Percentiles rank a stretch among this genome's conserved stretches.
phyloP scores from a whole-genome alignment of 2,329 filamentous ascomycete species.

The Fusarium robinianum region DNA sequence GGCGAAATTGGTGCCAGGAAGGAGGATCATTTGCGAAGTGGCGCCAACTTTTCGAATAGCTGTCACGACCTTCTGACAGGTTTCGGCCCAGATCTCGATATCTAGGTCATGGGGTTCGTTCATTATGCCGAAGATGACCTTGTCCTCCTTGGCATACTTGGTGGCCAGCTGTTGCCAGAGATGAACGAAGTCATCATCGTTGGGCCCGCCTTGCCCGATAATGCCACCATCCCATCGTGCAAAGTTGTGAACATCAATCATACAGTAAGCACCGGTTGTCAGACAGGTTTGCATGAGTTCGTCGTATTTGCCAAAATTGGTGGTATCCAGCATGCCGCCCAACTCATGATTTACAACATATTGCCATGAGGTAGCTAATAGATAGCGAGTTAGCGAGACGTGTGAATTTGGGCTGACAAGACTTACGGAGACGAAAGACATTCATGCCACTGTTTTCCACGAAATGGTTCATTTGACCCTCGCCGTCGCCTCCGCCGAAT shows the following conservation, averaged over 20 bases:
- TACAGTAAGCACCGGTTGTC: conserved; percentile 59
- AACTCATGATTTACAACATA: conserved; percentile 58
- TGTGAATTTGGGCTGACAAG: not conserved
- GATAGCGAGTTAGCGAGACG: not conserved
- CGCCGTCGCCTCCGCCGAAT: conserved; percentile 45
- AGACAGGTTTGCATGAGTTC: conserved; percentile 61
- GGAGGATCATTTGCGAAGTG: conserved; percentile 62
- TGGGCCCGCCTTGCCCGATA: conserved; percentile 68
- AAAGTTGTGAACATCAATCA: conserved; percentile 64
- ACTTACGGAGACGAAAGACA: conserved; percentile 56
- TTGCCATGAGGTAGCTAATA: conserved; percentile 59
- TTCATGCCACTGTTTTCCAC: conserved; percentile 56
- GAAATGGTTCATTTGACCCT: conserved; percentile 62
- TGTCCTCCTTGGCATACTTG: conserved; percentile 60
- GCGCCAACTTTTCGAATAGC: conserved; percentile 69
- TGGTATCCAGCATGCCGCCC: conserved; percentile 53
- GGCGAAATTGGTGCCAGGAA: conserved; percentile 65
- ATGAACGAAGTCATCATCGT: conserved; percentile 59
- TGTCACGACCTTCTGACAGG: conserved; percentile 65
- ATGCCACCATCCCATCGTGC: conserved; percentile 65
- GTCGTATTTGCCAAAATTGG: conserved; percentile 57
- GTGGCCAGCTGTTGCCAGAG: conserved; percentile 63
- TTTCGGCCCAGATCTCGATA: conserved; percentile 60
- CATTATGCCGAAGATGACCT: conserved; percentile 66
- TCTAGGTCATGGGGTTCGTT: conserved; percentile 69